These are phyloP conservation scores for Paracoccidioides brasiliensis DNA, from an alignment of 2,329 filamentous ascomycete species.

Conservation along the genomic window DNA sequence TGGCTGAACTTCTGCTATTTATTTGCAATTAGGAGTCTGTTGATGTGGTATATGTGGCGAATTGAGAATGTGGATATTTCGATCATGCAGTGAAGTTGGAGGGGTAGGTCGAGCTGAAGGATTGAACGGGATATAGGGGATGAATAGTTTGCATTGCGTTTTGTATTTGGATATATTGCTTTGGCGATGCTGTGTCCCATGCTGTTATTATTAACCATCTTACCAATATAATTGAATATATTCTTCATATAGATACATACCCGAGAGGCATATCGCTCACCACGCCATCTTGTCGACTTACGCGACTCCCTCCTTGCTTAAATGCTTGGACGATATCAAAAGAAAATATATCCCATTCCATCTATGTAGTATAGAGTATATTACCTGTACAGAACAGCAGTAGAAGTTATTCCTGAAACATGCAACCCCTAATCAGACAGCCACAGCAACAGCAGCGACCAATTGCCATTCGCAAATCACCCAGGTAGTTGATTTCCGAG, in stretches of 20 bases:
- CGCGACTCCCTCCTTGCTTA: neutral
- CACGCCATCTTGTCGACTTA: too few species aligned
- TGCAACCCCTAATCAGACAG: neutral
- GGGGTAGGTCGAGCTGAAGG: too few species aligned
- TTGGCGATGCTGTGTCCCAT: too few species aligned
- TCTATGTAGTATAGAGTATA: conserved; percentile 2
- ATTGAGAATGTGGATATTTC: conserved; percentile 64
- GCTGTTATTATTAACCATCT: neutral
- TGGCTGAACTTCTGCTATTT: neutral
- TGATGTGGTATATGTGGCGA: conserved; percentile 99
- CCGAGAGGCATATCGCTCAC: too few species aligned
- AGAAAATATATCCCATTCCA: conserved; percentile 12
- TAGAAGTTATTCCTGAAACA: neutral
- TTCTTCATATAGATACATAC: neutral
- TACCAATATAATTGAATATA: neutral
- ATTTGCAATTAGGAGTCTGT: conserved; percentile 51
- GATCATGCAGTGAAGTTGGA: conserved; percentile 26
- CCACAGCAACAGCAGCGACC: neutral
- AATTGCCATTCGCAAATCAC: neutral
- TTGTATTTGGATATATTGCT: neutral
- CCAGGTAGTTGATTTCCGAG: neutral
- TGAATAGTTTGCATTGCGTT: conserved; percentile 4
- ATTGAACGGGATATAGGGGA: neutral
- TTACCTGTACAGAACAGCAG: conserved; percentile 1
- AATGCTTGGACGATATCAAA: conserved; percentile 3